A percentile compares a stretch with the other conserved stretches of the same genome.
Evolutionary conservation across 345 rosid species (phyloP).

Genomic region (Limnanthes douglasii): DNA sequence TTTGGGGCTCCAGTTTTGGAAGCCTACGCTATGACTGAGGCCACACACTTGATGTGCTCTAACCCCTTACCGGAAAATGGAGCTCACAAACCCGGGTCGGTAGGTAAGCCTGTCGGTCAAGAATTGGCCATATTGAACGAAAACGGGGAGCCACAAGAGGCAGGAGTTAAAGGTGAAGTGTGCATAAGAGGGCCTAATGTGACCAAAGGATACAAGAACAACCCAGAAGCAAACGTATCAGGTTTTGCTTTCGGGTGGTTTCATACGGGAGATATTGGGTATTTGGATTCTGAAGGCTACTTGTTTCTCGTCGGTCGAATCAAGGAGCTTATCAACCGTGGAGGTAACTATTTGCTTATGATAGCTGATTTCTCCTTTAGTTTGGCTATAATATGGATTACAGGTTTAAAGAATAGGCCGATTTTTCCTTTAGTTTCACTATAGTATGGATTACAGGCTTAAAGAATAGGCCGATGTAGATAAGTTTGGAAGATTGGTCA

Average conservation of each 20-base stretch:
- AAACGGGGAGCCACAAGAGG: conserved; percentile 38
- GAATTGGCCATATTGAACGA: conserved; percentile 62
- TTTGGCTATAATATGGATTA: too few species aligned
- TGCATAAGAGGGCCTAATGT: conserved; percentile 89
- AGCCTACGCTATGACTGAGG: conserved; percentile 95
- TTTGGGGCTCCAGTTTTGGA: conserved; percentile 77
- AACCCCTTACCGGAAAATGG: conserved; percentile 80
- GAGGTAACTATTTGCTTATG: conserved; percentile 49
- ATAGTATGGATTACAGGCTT: too few species aligned
- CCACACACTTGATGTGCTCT: conserved; percentile 63
- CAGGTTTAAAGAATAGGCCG: too few species aligned
- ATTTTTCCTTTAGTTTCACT: too few species aligned
- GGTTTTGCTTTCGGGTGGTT: conserved; percentile 91
- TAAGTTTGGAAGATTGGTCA: too few species aligned
- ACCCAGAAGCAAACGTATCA: conserved; percentile 68
- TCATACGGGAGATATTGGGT: conserved; percentile 81
- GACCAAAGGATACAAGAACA: conserved; percentile 82
- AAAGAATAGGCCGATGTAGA: too few species aligned
- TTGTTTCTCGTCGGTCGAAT: conserved; percentile 84
- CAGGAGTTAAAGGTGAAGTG: conserved; percentile 45
- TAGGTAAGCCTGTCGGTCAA: conserved; percentile 76
- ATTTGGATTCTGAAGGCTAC: conserved; percentile 69
- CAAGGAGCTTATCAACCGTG: conserved; percentile 97
- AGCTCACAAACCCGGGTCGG: conserved; percentile 65
- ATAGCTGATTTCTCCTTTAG: too few species aligned